These are phyloP conservation scores for Leishmania aethiopica DNA, from an alignment of 208 protist genomes.

Conservation along the genomic window DNA sequence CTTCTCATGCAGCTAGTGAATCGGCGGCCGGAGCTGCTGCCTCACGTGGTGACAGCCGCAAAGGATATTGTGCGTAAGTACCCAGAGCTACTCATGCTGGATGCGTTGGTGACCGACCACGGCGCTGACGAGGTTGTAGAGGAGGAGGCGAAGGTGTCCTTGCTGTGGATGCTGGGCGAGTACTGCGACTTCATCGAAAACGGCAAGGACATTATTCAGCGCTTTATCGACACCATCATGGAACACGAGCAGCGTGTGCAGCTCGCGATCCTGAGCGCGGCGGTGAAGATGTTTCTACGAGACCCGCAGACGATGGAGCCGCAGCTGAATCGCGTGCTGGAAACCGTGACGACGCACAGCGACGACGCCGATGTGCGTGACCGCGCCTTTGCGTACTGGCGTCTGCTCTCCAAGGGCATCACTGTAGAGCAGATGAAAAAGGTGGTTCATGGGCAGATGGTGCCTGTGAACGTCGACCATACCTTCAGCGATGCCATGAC, in stretches of 20 bases:
- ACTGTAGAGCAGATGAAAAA: constrained; percentile 94
- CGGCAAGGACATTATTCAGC: constrained; percentile 93
- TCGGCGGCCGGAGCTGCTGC: constrained; percentile 62
- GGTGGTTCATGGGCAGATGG: constrained; percentile 85
- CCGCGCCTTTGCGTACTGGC: constrained; percentile 99
- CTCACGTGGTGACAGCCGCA: constrained; percentile 74
- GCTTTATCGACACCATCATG: constrained; percentile 96
- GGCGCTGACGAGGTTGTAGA: constrained; percentile 93
- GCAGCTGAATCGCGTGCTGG: constrained; percentile 68
- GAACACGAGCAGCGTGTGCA: constrained; percentile 82
- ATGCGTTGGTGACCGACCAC: constrained; percentile 71
- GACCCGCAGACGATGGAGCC: constrained; percentile 70
- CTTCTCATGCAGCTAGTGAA: constrained; percentile 73
- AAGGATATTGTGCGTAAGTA: constrained; percentile 89
- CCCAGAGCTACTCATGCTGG: constrained; percentile 74
- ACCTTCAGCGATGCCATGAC: constrained; percentile 93
- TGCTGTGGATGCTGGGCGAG: constrained; percentile 99
- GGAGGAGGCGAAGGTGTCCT: constrained; percentile 97
- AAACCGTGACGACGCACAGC: constrained; percentile 78
- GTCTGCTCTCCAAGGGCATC: constrained; percentile 97
- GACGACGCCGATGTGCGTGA: constrained; percentile 98
- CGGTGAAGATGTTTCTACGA: constrained; percentile 99
- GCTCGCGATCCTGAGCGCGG: constrained; percentile 94
- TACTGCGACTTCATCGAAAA: constrained; percentile 97
- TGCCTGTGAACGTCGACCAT: constrained; percentile 93